Evolutionary conservation across 371 early-diverging fungal species (phyloP).

Genomic region (Mucor velutinosus): DNA sequence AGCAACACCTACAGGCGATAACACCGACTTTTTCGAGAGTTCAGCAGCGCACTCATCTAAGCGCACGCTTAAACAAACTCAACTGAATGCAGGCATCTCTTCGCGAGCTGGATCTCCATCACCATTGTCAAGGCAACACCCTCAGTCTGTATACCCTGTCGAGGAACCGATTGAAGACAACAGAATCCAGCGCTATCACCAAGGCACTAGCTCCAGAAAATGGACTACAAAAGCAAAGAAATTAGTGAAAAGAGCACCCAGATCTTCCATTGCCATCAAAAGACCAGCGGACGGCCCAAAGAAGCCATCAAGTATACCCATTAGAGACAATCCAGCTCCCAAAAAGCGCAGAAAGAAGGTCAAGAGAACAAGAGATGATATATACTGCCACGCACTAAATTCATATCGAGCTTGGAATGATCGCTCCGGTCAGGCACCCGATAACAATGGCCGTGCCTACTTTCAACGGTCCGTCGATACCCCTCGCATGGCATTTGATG

Average conservation of each 20-base stretch:
- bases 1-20: background rate
- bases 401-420: background rate
- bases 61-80: background rate
- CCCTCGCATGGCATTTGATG: conserved; percentile 7
- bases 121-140: background rate
- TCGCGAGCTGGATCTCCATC: background rate
- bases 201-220: background rate
- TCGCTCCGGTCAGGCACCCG: background rate
- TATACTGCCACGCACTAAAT: conserved; percentile 9
- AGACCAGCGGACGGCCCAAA: background rate
- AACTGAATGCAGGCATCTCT: no score
- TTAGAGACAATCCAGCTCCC: background rate
- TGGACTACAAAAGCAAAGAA: background rate
- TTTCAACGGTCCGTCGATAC: background rate
- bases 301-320: background rate
- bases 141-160: background rate
- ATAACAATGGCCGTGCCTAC: background rate
- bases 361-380: conserved; percentile 12
- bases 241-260: background rate
- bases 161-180: conserved; percentile 15
- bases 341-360: background rate
- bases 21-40: background rate
- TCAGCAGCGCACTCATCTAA: background rate
- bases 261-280: background rate
- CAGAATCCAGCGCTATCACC: background rate